phyloP scores from a whole-genome alignment of 1,284 basidiomycete species.

The Schizophyllum commune region DNA sequence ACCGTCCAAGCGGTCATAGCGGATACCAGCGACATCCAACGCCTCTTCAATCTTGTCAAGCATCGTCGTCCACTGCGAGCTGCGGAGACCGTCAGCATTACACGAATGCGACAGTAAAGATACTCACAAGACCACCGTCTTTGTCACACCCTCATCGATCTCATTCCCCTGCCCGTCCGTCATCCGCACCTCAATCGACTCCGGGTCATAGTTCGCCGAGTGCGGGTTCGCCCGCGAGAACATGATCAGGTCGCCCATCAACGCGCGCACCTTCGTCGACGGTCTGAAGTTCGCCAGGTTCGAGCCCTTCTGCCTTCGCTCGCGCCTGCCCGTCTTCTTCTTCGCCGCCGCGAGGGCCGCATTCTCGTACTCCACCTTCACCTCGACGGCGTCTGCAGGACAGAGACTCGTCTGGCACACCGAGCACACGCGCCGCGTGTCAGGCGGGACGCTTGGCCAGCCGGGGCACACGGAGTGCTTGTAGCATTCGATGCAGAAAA shows the following conservation, averaged over 20 bases:
- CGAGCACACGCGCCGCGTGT: conserved; percentile 58
- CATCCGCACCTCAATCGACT: conserved; percentile 62
- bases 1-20: conserved; percentile 88
- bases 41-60: conserved; percentile 95
- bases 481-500: conserved; percentile 85
- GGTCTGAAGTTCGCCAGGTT: conserved; percentile 55
- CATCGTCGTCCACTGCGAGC: conserved; percentile 95
- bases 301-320: conserved; percentile 57
- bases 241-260: conserved; percentile 67
- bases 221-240: conserved; percentile 76
- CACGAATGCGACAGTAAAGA: conserved; percentile 1
- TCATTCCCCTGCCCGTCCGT: conserved; percentile 68
- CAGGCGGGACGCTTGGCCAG: conserved; percentile 66
- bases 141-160: conserved; percentile 60
- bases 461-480: conserved; percentile 64
- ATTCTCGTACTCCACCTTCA: conserved; percentile 28
- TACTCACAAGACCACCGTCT: conserved; percentile 89
- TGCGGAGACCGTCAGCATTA: conserved; percentile 20
- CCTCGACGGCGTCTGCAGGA: conserved; percentile 68
- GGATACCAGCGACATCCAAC: conserved; percentile 71
- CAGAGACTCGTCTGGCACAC: conserved; percentile 64
- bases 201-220: conserved; percentile 78
- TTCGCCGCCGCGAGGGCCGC: conserved; percentile 29
- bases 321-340: conserved; percentile 61
- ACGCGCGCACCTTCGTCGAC: conserved; percentile 81